These are phyloP conservation scores for Rhodamnia argentea DNA, from an alignment of 345 rosid genomes.

Conservation along the genomic window DNA sequence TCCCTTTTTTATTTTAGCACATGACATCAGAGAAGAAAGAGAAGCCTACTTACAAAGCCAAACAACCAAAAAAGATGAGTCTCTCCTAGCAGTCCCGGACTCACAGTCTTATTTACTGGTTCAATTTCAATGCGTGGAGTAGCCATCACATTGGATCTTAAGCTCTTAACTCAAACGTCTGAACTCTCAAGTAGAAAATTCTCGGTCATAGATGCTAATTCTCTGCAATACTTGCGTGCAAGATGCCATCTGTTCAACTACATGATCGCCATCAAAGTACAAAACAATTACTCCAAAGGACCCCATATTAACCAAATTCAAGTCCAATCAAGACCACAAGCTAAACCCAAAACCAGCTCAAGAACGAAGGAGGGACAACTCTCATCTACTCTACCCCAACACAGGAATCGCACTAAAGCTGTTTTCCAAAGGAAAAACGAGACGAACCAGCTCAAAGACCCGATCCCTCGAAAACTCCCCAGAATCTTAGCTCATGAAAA, in stretches of 20 bases:
- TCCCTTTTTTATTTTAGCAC: not conserved
- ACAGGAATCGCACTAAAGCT: not conserved
- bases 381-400: not conserved
- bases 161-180: not conserved
- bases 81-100: not conserved
- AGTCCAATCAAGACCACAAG: not conserved
- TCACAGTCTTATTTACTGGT: not conserved
- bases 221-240: not conserved
- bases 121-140: not conserved
- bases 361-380: not conserved
- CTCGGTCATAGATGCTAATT: not conserved
- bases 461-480: not conserved
- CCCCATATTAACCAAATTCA: not conserved
- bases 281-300: not conserved
- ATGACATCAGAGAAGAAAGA: not conserved
- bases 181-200: not conserved
- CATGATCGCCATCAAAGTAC: not conserved
- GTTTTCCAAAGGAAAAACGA: not conserved
- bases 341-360: not conserved
- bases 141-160: not conserved
- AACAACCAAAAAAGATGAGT: not conserved
- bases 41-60: not conserved
- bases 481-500: not conserved
- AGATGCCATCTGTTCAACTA: not conserved
- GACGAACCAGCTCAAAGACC: not conserved